Conservation (phyloP, 2,329 filamentous ascomycete genomes). For the Rhinocladiella similis region DNA sequence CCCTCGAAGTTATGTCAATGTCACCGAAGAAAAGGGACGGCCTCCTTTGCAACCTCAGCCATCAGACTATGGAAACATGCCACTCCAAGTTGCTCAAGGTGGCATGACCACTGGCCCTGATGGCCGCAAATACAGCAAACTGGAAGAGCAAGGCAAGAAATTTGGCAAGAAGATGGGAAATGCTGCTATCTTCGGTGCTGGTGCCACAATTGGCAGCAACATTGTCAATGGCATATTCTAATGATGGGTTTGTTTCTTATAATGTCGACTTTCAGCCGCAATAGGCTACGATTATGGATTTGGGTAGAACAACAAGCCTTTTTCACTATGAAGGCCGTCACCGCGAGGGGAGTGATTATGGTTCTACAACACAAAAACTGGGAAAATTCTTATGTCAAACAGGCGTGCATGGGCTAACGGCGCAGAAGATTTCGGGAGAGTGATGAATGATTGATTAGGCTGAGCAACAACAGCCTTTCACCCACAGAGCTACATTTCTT, state of each 20-base stretch:
- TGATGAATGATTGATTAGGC: conserved; percentile 7
- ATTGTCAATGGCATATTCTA: conserved; percentile 91
- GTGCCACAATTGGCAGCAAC: conserved; percentile 85
- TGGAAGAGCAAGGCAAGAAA: conserved; percentile 81
- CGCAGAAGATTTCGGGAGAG: conserved; percentile 12
- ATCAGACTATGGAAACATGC: conserved; percentile 60
- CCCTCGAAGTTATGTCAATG: conserved; percentile 81
- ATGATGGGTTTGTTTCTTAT: conserved; percentile 27
- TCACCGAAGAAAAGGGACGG: conserved; percentile 64
- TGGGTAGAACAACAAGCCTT: conserved; percentile 15
- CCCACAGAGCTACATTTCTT: not conserved
- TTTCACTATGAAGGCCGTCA: conserved; percentile 8
- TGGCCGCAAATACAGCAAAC: conserved; percentile 59
- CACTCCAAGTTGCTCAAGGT: conserved; percentile 68
- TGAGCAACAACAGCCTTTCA: not conserved
- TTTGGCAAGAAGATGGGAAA: conserved; percentile 92
- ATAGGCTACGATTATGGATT: conserved; percentile 24
- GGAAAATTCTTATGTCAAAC: conserved; percentile 12
- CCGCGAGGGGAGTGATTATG: conserved; percentile 13
- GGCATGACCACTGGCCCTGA: conserved; percentile 40
- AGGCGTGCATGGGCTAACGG: conserved; percentile 18
- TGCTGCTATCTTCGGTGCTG: conserved; percentile 67
- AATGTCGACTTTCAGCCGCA: conserved; percentile 20
- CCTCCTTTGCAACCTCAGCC: conserved; percentile 38
- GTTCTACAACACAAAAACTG: conserved; percentile 11